Conservation (phyloP, 805 yeast genomes). For the Candida anglica region DNA sequence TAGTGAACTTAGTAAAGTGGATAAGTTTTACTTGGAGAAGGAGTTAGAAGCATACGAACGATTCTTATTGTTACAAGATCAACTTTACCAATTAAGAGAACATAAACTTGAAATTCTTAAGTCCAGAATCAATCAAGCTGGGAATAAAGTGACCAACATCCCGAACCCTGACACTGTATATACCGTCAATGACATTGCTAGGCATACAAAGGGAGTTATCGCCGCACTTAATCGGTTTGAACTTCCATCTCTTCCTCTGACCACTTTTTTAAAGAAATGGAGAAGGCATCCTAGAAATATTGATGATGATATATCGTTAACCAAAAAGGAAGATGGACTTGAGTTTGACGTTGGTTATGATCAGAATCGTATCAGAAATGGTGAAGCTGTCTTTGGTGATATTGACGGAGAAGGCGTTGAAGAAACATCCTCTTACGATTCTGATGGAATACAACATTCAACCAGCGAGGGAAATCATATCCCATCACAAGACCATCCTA, state of each 20-base stretch:
- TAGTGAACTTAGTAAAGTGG: slow-evolving; percentile 54
- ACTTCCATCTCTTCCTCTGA: slow-evolving; percentile 39
- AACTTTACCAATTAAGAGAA: slow-evolving; percentile 58
- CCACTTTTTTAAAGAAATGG: slow-evolving; percentile 21
- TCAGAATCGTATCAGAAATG: slow-evolving; percentile 38
- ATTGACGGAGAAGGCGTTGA: slow-evolving; percentile 4
- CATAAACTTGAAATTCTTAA: slow-evolving; percentile 30
- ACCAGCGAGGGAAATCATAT: background rate
- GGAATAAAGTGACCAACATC: slow-evolving; percentile 3
- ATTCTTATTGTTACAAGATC: slow-evolving; percentile 61
- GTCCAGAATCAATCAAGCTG: slow-evolving; percentile 5
- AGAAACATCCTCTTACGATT: background rate
- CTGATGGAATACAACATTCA: background rate
- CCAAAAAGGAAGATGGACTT: slow-evolving; percentile 1
- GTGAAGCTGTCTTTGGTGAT: slow-evolving; percentile 8
- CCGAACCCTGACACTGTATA: slow-evolving; percentile 10
- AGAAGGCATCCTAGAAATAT: slow-evolving; percentile 4
- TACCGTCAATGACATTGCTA: slow-evolving; percentile 25
- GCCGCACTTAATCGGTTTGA: slow-evolving; percentile 27
- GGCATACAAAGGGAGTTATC: slow-evolving; percentile 20
- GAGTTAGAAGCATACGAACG: slow-evolving; percentile 61
- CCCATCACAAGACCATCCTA: background rate
- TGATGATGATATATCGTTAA: slow-evolving; percentile 9
- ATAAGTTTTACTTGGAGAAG: slow-evolving; percentile 53
- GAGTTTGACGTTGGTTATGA: slow-evolving; percentile 27